Percentiles rank a stretch among this genome's conserved stretches.
phyloP scores from a whole-genome alignment of 148 eudicot genomes.

The Linanthus parryae region DNA sequence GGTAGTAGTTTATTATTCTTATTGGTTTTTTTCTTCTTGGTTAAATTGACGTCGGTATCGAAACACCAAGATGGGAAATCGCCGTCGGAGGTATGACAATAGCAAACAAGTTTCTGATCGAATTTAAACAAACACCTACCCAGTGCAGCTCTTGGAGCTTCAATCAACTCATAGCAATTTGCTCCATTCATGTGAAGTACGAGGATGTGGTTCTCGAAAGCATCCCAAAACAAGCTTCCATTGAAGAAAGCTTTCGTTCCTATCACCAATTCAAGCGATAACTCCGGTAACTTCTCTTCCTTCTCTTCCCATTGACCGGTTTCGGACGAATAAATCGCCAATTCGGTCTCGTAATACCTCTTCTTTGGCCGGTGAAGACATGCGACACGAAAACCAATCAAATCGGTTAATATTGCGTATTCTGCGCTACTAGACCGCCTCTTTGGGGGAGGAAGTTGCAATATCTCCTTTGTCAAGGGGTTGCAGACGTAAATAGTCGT shows the following conservation, averaged over 20 bases:
- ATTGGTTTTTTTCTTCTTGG: no score
- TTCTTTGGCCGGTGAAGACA: neutral
- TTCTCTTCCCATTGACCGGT: conserved; percentile 10
- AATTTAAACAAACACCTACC: conserved; percentile 13
- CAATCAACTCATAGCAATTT: neutral
- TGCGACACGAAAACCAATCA: neutral
- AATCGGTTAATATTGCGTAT: conserved; percentile 8
- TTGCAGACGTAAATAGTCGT: conserved; percentile 8
- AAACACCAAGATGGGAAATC: conserved; percentile 8
- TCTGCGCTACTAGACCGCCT: neutral
- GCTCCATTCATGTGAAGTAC: neutral
- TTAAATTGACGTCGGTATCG: no score
- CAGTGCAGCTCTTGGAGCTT: conserved; percentile 7
- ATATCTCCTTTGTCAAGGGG: conserved; percentile 8
- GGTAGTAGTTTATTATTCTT: neutral
- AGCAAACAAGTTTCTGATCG: conserved; percentile 5
- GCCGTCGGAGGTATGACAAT: neutral
- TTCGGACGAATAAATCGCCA: conserved; percentile 7
- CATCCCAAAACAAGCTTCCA: conserved; percentile 12
- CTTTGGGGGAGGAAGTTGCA: neutral
- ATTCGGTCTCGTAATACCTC: neutral
- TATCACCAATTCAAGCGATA: conserved; percentile 4
- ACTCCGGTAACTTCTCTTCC: neutral
- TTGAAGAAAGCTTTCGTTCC: conserved; percentile 5
- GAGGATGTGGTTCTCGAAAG: conserved; percentile 8